Percentiles rank a stretch among this genome's conserved stretches.
Conservation (phyloP, 257 asterid genomes). For the Fraxinus americana region DNA sequence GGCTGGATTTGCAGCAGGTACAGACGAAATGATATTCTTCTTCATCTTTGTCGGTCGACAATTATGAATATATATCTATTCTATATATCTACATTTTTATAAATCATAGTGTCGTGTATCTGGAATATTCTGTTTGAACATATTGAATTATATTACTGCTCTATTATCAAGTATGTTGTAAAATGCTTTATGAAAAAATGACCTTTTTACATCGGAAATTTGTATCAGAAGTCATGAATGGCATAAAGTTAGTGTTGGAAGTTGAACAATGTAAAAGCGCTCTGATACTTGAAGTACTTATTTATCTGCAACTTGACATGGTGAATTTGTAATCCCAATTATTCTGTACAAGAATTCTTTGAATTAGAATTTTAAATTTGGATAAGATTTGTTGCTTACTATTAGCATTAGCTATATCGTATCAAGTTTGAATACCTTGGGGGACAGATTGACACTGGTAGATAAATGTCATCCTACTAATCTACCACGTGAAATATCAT, state of each 20-base stretch:
- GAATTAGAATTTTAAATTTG: neutral
- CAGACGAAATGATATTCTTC: slow-evolving; percentile 12
- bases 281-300: neutral
- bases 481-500: neutral
- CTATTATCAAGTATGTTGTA: neutral
- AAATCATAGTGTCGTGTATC: neutral
- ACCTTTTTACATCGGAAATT: neutral
- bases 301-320: slow-evolving; percentile 1
- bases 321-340: neutral
- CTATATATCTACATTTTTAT: neutral
- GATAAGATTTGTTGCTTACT: neutral
- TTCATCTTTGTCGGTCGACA: slow-evolving; percentile 11
- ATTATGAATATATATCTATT: neutral
- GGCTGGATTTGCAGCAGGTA: slow-evolving; percentile 97
- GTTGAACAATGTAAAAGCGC: neutral
- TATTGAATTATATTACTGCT: neutral
- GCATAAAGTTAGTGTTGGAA: neutral
- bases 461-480: too few species aligned
- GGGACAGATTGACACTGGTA: neutral
- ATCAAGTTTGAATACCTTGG: neutral
- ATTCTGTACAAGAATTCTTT: neutral
- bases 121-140: slow-evolving; percentile 18
- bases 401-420: neutral
- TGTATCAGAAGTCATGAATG: neutral
- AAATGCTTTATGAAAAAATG: neutral